Evolutionary conservation across 1,139 yeast species (phyloP), one percentile per base, ranked within the genome.

Genomic region (Candida albicans): DNA sequence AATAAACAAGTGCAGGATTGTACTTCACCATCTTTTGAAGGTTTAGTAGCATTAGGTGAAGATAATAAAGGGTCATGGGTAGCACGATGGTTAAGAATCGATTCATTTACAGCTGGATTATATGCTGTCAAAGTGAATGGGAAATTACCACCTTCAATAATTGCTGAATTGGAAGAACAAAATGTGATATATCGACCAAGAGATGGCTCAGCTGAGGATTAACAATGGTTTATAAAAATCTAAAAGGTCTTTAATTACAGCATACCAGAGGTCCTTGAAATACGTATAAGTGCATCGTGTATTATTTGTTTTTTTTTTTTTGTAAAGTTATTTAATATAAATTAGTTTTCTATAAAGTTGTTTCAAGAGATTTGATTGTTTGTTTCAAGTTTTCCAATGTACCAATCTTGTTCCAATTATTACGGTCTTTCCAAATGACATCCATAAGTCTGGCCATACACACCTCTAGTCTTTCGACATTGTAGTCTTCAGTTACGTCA

Each of bases 11-110:
- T 85, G 26, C 87, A 87, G 62, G 96, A 90, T 58, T 90, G 96
- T 61, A 93, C 99, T 3, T 89, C 96, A 25, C 98, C 98, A 33
- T 82, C 96, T 0, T 95, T 90, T 61, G 99, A 93, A 69, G 99
- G 99, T 0, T 73, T 87, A 37, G 96, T 93, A 9, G 97, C 98
- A 1, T 76, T 90, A 52, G 90, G 96, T 42, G 90, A 86, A 47
- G 91, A 93, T 39, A 72, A 68, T 54, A 81, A 81, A 43, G 81
- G 78, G 34, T 89, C 97, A 2, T 93, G 99, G 99, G 98, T 90
- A 28, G 97, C 97, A 18, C 81, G 89, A 59, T 93, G 99, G 99
- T 73, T 93, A 47, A 82, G 97, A 65, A 86, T 93, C 25, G 96
- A 89, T 57, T 85, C 89, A 25, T 90, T 90, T 61, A 85, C 82